Evolutionary conservation across 2,329 filamentous ascomycete species (phyloP).

Genomic region (Lachnum nothofagi): DNA sequence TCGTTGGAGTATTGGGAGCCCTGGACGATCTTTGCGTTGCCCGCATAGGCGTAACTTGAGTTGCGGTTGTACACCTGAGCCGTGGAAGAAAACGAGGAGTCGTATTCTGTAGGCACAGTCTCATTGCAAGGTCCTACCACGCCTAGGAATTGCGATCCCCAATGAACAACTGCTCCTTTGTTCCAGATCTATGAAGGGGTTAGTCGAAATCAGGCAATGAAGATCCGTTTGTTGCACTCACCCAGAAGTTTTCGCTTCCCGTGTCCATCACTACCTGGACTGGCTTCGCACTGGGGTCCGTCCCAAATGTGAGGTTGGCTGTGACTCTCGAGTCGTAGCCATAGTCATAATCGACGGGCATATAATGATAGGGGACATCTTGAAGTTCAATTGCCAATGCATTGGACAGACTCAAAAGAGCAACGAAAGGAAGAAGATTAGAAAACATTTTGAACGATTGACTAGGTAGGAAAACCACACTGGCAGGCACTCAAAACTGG

Average conservation of each 20-base stretch:
- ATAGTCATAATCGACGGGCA: conserved; percentile 18
- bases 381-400: conserved; percentile 1
- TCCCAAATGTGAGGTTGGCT: conserved; percentile 16
- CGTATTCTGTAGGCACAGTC: conserved; percentile 14
- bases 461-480: neutral
- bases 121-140: conserved; percentile 14
- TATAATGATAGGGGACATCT: conserved; percentile 12
- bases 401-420: conserved; percentile 2
- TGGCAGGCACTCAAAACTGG: neutral
- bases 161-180: conserved; percentile 13
- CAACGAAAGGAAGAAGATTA: neutral
- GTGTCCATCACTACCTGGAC: conserved; percentile 19
- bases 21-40: conserved; percentile 15
- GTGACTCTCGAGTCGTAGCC: conserved; percentile 16
- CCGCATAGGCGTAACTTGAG: conserved; percentile 15
- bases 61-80: conserved; percentile 4
- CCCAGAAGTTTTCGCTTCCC: conserved; percentile 20
- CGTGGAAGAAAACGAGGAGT: conserved; percentile 10
- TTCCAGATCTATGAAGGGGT: conserved; percentile 10
- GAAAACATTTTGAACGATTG: conserved; percentile 8
- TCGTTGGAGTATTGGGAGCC: conserved; percentile 20
- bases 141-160: conserved; percentile 18
- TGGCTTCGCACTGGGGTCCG: conserved; percentile 4
- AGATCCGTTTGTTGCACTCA: no score
- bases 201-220: no score